Conservation (phyloP, 2,329 filamentous ascomycete genomes). For the Neonectria ditissima region DNA sequence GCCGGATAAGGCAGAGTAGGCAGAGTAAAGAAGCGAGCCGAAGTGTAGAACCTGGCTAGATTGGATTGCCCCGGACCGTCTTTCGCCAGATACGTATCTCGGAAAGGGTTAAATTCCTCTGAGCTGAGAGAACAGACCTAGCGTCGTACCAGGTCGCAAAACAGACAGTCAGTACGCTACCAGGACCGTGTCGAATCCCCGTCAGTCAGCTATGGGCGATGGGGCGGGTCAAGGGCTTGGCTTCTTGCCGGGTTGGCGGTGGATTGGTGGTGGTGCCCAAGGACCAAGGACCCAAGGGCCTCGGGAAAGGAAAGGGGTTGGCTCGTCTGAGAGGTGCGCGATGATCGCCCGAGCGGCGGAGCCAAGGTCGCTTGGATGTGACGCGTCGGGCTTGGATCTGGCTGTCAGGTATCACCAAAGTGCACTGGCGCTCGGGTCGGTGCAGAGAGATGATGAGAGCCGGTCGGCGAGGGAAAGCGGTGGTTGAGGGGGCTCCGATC, state of each 20-base stretch:
- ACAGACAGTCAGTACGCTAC: slow-evolving; percentile 39
- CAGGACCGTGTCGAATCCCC: slow-evolving; percentile 36
- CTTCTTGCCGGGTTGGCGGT: slow-evolving; percentile 34
- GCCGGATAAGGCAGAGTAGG: slow-evolving; percentile 34
- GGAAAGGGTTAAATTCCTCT: slow-evolving; percentile 49
- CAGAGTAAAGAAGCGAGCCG: slow-evolving; percentile 29
- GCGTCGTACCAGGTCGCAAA: slow-evolving; percentile 47
- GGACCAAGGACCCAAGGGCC: slow-evolving; percentile 32
- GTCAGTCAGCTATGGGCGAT: slow-evolving; percentile 32
- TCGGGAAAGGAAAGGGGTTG: slow-evolving; percentile 42
- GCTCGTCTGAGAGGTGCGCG: slow-evolving; percentile 33
- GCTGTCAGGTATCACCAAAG: slow-evolving; percentile 30
- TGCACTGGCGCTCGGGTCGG: slow-evolving; percentile 26
- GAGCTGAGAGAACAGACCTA: slow-evolving; percentile 44
- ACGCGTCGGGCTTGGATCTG: slow-evolving; percentile 23
- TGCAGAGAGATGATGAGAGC: slow-evolving; percentile 26
- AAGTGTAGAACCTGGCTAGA: slow-evolving; percentile 21
- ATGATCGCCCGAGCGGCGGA: slow-evolving; percentile 38
- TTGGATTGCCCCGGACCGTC: slow-evolving; percentile 33
- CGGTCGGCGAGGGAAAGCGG: slow-evolving; percentile 30
- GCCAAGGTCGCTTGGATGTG: slow-evolving; percentile 24
- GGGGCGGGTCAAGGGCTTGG: slow-evolving; percentile 41
- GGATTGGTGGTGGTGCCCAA: slow-evolving; percentile 34
- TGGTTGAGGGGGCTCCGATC: slow-evolving; percentile 33
- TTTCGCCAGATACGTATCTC: slow-evolving; percentile 38